Evolutionary conservation across 305 asterid species (phyloP).

Genomic region (Coffea humblotiana): DNA sequence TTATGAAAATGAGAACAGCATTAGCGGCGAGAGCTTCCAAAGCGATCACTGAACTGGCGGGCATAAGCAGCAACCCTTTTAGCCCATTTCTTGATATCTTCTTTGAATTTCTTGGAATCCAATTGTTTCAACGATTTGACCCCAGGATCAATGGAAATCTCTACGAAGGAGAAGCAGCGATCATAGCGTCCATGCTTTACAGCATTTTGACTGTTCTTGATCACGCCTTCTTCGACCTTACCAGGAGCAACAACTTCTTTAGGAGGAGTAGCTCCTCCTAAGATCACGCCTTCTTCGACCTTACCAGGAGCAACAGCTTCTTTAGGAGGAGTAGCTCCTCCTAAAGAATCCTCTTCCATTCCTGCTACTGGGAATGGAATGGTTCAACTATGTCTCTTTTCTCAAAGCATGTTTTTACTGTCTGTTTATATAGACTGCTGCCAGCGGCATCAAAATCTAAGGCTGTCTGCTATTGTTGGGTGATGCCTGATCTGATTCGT

Average conservation of each 20-base stretch:
- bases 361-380: neutral
- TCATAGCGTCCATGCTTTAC: constrained; percentile 28
- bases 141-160: constrained; percentile 60
- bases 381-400: neutral
- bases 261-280: neutral
- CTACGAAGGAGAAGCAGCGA: constrained; percentile 53
- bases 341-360: constrained; percentile 32
- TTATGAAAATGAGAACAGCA: neutral
- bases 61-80: constrained; percentile 66
- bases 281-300: neutral
- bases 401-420: neutral
- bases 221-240: neutral
- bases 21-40: constrained; percentile 39
- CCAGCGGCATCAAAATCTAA: neutral
- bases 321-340: neutral
- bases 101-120: constrained; percentile 68
- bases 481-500: constrained; percentile 27
- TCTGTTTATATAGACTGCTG: constrained; percentile 8
- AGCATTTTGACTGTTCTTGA: constrained; percentile 10
- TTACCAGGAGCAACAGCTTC: constrained; percentile 21
- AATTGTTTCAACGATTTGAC: constrained; percentile 65
- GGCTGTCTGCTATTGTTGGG: constrained; percentile 2
- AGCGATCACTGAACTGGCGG: constrained; percentile 58
- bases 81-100: constrained; percentile 82
- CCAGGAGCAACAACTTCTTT: constrained; percentile 22